Evolutionary conservation across 768 basidiomycete genomes (phyloP).

Genomic region (Macrocybe gigantea): DNA sequence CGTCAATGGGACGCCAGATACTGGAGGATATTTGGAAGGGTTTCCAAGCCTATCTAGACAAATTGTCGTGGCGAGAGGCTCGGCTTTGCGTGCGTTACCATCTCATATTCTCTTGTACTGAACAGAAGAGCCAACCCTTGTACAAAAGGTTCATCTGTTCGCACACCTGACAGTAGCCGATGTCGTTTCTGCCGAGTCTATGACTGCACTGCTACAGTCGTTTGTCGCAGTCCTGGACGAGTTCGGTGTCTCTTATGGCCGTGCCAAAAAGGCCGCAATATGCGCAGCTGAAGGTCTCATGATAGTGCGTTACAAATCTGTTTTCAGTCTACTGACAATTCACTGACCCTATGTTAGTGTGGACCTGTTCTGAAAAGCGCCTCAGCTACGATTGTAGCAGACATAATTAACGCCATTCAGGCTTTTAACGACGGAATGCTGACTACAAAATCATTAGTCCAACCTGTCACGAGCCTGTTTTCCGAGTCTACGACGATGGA

Average conservation of each 20-base stretch:
- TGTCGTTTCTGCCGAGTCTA: constrained; percentile 70
- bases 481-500: constrained; percentile 36
- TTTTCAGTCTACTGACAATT: neutral
- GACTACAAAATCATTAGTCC: constrained; percentile 59
- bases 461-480: constrained; percentile 52
- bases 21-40: constrained; percentile 89
- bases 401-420: constrained; percentile 70
- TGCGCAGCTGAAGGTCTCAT: constrained; percentile 81
- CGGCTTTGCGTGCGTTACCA: constrained; percentile 69
- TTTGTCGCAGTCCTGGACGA: constrained; percentile 86
- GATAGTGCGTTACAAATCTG: constrained; percentile 38
- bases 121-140: neutral
- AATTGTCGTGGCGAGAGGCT: constrained; percentile 85
- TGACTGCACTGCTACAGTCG: constrained; percentile 76
- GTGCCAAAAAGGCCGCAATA: constrained; percentile 74
- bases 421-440: constrained; percentile 58
- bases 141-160: constrained; percentile 82
- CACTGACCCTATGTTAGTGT: constrained; percentile 36
- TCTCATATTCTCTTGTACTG: neutral
- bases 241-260: constrained; percentile 81
- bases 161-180: constrained; percentile 77
- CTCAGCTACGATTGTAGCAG: constrained; percentile 51
- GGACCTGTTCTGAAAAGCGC: constrained; percentile 61
- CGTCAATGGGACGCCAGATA: constrained; percentile 60
- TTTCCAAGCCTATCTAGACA: constrained; percentile 85